phyloP scores from a whole-genome alignment of 2,329 filamentous ascomycete genomes.

The Claviceps spartinae region DNA sequence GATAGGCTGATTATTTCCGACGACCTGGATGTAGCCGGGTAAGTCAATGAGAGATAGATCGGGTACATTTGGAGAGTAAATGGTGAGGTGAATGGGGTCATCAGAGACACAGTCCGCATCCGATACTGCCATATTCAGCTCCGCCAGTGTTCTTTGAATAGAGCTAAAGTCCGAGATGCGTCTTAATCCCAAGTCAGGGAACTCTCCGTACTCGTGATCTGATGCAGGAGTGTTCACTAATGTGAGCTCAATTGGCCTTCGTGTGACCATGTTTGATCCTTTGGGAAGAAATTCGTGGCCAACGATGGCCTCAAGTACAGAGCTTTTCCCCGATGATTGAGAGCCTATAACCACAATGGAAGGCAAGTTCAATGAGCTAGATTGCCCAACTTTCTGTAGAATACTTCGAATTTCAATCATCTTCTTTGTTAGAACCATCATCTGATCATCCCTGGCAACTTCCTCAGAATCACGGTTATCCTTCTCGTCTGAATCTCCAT shows the following conservation, averaged over 20 bases:
- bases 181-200: conserved; percentile 77
- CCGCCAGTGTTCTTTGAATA: conserved; percentile 86
- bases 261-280: conserved; percentile 96
- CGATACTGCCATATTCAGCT: conserved; percentile 86
- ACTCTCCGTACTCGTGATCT: conserved; percentile 84
- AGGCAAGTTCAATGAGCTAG: conserved; percentile 71
- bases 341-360: conserved; percentile 99
- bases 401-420: conserved; percentile 98
- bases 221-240: conserved; percentile 88
- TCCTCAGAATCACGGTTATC: conserved; percentile 48
- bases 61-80: conserved; percentile 89
- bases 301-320: conserved; percentile 90
- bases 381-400: conserved; percentile 82
- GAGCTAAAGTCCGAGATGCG: conserved; percentile 85
- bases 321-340: conserved; percentile 96
- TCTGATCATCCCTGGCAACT: conserved; percentile 80
- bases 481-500: conserved; percentile 55
- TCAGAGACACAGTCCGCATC: conserved; percentile 87
- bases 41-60: conserved; percentile 93
- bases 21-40: conserved; percentile 93
- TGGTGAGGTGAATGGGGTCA: conserved; percentile 89
- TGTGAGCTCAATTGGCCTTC: conserved; percentile 88
- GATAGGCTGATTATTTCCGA: conserved; percentile 76
- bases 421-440: conserved; percentile 98
- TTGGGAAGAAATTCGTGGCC: conserved; percentile 97